phyloP scores from a whole-genome alignment of 768 basidiomycete species.

The Suillus americanus region DNA sequence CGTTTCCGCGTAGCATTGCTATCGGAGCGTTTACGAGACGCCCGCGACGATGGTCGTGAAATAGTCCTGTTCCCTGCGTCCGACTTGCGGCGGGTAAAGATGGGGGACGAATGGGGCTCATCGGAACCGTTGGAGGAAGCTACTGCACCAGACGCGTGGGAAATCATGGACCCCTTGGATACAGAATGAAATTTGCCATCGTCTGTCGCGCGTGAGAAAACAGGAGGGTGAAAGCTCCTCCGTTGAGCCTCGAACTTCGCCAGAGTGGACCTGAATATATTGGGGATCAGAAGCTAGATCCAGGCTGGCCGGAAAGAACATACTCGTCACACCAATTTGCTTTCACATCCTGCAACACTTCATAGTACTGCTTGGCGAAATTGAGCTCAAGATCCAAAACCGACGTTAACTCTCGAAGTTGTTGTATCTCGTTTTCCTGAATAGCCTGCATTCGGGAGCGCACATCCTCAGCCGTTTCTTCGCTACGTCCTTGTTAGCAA shows the following conservation, averaged over 20 bases:
- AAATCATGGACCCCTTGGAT: slow-evolving; percentile 31
- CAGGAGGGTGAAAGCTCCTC: slow-evolving; percentile 16
- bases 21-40: slow-evolving; percentile 65
- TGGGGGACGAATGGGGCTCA: slow-evolving; percentile 27
- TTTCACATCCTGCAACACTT: slow-evolving; percentile 71
- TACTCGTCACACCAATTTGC: slow-evolving; percentile 68
- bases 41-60: slow-evolving; percentile 57
- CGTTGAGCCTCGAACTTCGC: slow-evolving; percentile 26
- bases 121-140: slow-evolving; percentile 35
- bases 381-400: slow-evolving; percentile 75
- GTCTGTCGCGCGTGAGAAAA: slow-evolving; percentile 16
- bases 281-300: slow-evolving; percentile 7
- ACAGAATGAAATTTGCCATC: slow-evolving; percentile 32
- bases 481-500: slow-evolving; percentile 43
- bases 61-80: slow-evolving; percentile 38
- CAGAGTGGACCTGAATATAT: slow-evolving; percentile 27
- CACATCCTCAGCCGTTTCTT: slow-evolving; percentile 84
- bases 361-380: slow-evolving; percentile 70
- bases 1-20: slow-evolving; percentile 60
- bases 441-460: slow-evolving; percentile 77
- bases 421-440: slow-evolving; percentile 74
- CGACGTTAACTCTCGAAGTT: slow-evolving; percentile 66
- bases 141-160: slow-evolving; percentile 13
- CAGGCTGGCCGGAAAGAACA: slow-evolving; percentile 20
- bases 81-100: slow-evolving; percentile 39